A percentile compares a stretch with the other conserved stretches of the same genome.
phyloP scores from a whole-genome alignment of 164 flowering plant species.

The Vitis vinifera region ASM3070453v1 NC_081805.1:12043001-12043500 shows the following conservation, averaged over 20 bases:
- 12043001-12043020: no score
- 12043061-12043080: no score
- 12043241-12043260: conserved; percentile 87
- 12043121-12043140: not conserved
- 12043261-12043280: conserved; percentile 93
- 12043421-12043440: conserved; percentile 89
- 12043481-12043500: conserved; percentile 83
- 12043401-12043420: conserved; percentile 28
- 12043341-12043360: not conserved
- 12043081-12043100: no score
- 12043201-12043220: conserved; percentile 22
- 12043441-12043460: conserved; percentile 55
- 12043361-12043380: not conserved
- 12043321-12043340: conserved; percentile 1
- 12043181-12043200: not conserved
- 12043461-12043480: conserved; percentile 88
- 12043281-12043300: conserved; percentile 92
- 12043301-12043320: conserved; percentile 12
- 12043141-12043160: not conserved
- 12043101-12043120: not conserved
- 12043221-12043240: conserved; percentile 74
- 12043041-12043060: no score
- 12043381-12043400: not conserved
- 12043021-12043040: no score
- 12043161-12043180: no score